phyloP scores from a whole-genome alignment of 495 filamentous ascomycete genomes.

The Penicillium diatomitis region DNA sequence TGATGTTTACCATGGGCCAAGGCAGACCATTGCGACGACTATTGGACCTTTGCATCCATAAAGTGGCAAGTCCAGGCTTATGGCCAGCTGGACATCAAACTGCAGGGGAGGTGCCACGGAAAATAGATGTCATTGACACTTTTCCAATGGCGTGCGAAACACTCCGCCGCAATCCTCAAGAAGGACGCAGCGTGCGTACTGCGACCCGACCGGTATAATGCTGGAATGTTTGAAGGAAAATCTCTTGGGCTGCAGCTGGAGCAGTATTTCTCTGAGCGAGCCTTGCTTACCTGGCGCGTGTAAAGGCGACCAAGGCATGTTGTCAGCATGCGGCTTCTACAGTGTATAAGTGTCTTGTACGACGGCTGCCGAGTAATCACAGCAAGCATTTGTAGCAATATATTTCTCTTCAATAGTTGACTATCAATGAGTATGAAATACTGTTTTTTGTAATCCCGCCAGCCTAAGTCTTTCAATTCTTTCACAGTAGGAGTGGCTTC shows the following conservation, averaged over 20 bases:
- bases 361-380: too few species aligned
- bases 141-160: constrained; percentile 20
- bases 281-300: background rate
- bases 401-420: too few species aligned
- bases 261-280: constrained; percentile 9
- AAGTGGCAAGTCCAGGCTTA: constrained; percentile 32
- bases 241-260: constrained; percentile 3
- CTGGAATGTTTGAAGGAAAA: constrained; percentile 14
- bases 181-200: constrained; percentile 23
- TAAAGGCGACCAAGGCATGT: background rate
- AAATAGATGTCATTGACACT: constrained; percentile 11
- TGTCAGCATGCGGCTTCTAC: too few species aligned
- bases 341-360: too few species aligned
- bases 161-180: constrained; percentile 14
- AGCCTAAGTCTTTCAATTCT: too few species aligned
- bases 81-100: constrained; percentile 5
- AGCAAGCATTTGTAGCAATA: too few species aligned
- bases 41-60: constrained; percentile 18
- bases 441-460: too few species aligned
- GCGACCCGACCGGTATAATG: constrained; percentile 30
- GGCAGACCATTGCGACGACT: constrained; percentile 22
- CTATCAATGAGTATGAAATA: too few species aligned
- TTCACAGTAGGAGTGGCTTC: too few species aligned
- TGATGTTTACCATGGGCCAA: constrained; percentile 27
- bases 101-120: constrained; percentile 23